Evolutionary conservation across 495 filamentous ascomycete genomes (phyloP), one percentile per base, ranked within the genome.

Genomic region (Cercophora newfieldiana): DNA sequence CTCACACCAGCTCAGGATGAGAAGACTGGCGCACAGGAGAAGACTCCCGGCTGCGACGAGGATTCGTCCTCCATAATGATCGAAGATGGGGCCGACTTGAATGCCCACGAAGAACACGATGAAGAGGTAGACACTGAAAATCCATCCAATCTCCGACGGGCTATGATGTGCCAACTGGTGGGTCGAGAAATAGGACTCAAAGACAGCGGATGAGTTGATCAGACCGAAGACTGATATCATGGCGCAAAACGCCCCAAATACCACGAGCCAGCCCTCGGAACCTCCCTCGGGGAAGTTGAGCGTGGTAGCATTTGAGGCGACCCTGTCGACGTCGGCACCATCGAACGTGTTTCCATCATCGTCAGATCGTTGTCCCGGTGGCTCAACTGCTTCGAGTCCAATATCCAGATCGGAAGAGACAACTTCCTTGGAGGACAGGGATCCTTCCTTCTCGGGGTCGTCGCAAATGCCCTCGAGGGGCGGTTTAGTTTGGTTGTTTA

Each of bases 31-130:
- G 29, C 85, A 74, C n/a, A 86, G 81, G 30, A 82, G 72, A 25
- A 82, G 22, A 19, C 81, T 83, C 3, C 88, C 87, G 6, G 73
- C 74, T 16, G 82, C 73, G 0, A 89, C 75, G 25, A 89, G 72
- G n/a, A 76, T 33, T 21, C 86, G 75, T 1, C 87, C 82, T 0
- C 88, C 88, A 62, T 86, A 82, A 2, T 80, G 79, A 69, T 91
- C 88, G 62, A 91, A 91, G 4, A 91, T 68, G n/a, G 88, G 87
- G 2, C 88, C 88, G 48, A 88, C 83, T 69, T 89, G 87, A 7
- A 89, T 84, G 7, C 88, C 88, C 7, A 86, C 77, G 61, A 89
- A 88, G 30, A 89, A 82, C 14, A 87, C 85, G 22, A 89, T 77
- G 64, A 89, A 90, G 26, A 88, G 77, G 30, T 89, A 85, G 1